Evolutionary conservation across 306 rosid species (phyloP).

Genomic region (Echinosophora koreensis): DNA sequence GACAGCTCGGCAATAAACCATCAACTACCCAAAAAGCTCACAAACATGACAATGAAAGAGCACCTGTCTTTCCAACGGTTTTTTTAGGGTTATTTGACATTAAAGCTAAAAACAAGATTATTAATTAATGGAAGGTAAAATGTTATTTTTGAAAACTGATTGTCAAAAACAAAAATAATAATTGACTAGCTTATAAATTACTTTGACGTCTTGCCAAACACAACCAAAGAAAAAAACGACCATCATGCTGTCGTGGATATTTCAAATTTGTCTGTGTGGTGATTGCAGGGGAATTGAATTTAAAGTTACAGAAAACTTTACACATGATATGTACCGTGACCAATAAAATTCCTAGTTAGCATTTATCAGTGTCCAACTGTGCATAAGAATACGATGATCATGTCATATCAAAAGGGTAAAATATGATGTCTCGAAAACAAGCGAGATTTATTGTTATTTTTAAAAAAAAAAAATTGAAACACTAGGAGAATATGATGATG

Average conservation of each 20-base stretch:
- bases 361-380: neutral
- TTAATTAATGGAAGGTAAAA: too few relatives aligned
- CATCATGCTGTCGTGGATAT: neutral
- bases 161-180: too few relatives aligned
- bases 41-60: conserved; percentile 17
- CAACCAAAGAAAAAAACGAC: neutral
- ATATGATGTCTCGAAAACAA: conserved; percentile 39
- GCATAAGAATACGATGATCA: conserved; percentile 2
- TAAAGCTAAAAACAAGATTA: too few relatives aligned
- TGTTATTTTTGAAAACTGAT: too few relatives aligned
- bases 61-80: conserved; percentile 38
- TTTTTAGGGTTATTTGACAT: too few relatives aligned
- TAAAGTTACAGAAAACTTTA: too few relatives aligned
- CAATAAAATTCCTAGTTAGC: conserved; percentile 33
- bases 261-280: conserved; percentile 24
- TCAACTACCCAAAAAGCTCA: conserved; percentile 40
- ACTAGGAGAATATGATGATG: conserved; percentile 43
- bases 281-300: neutral
- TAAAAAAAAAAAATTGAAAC: conserved; percentile 23
- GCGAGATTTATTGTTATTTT: conserved; percentile 48
- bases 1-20: neutral
- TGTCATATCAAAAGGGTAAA: conserved; percentile 35
- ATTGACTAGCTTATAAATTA: too few relatives aligned
- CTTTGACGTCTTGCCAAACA: too few relatives aligned
- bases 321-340: conserved; percentile 35